A percentile compares a stretch with the other conserved stretches of the same genome.
phyloP scores from a whole-genome alignment of 148 eudicot genomes.

The Beta vulgaris region DNA sequence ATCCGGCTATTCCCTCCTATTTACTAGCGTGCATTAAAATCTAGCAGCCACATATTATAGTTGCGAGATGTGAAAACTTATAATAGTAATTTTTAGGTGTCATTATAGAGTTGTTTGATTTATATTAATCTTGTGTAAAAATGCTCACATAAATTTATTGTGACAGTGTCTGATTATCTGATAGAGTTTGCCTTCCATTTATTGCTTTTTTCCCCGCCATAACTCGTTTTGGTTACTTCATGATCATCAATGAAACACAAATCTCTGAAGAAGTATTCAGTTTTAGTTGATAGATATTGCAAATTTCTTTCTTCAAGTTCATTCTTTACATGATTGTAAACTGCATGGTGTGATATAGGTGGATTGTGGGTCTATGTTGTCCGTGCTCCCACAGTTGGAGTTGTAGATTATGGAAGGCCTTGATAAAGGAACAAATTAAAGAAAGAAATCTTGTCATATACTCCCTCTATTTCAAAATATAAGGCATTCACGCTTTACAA shows the following conservation, averaged over 20 bases:
- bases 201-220: background rate
- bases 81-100: background rate
- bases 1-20: background rate
- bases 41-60: background rate
- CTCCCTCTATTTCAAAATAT: too few species aligned
- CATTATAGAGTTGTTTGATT: too few species aligned
- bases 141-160: background rate
- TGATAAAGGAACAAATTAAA: background rate
- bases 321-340: background rate
- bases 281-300: too few species aligned
- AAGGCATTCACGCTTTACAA: too few species aligned
- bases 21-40: background rate
- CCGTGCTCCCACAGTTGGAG: background rate
- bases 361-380: background rate
- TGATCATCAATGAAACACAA: background rate
- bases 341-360: background rate
- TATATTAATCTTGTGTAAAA: background rate
- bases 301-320: too few species aligned
- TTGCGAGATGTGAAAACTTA: background rate
- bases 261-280: too few species aligned
- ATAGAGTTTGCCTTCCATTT: background rate
- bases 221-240: background rate
- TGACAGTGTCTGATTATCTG: background rate
- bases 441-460: background rate
- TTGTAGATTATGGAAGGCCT: background rate